Base-by-base conservation (phyloP, 352 stramenopile genomes). In the Globisporangium ultimum region DNA sequence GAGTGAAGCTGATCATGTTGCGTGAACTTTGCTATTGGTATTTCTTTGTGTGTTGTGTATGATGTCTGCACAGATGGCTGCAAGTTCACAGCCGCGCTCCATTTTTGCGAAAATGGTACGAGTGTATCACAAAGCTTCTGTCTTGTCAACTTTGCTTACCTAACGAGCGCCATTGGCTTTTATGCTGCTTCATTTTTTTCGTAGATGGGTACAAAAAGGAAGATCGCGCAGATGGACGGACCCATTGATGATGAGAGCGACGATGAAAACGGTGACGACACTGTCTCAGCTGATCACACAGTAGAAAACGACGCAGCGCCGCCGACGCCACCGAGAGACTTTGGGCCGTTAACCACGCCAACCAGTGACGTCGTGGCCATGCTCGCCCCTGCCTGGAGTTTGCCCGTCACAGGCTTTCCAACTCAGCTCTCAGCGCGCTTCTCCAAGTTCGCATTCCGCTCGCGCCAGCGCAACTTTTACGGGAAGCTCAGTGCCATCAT, bases 341-440 rank as follows among this genome's bases (percentile, higher is more conserved):
- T 53, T 20, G 18, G 36, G 28, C 38, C 12, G 20, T 42, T 63
- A 5, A 63, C 48, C 2, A 63, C 57, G 2, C 38, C 57, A 9
- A 57, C 40, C 20, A 49, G 48, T 24, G 57, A 63, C 11, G 57
- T 63, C 1, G 42, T 50, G 21, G 57, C 57, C 1, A n/a, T 63
- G 38, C 46, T 80, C 1, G 36, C 53, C 6, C 72, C 75, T 1
- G 71, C 78, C n/a, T 85, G 70, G 7, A 61, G 65, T 1, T 53
- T 82, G 17, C 66, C 61, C 3, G 75, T 77, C 13, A 80, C 67
- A 32, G 63, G 71, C 7, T 63, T 85, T 42, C 71, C 75, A 9
- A 58, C 76, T 17, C 75, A 85, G 32, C 36, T 86, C 56, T 66
- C 73, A 47, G 74, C 73, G 1, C 61, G 66, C 40, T 82, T 71